Conservation (phyloP, 805 yeast genomes). For the Spathaspora gorwiae region DNA sequence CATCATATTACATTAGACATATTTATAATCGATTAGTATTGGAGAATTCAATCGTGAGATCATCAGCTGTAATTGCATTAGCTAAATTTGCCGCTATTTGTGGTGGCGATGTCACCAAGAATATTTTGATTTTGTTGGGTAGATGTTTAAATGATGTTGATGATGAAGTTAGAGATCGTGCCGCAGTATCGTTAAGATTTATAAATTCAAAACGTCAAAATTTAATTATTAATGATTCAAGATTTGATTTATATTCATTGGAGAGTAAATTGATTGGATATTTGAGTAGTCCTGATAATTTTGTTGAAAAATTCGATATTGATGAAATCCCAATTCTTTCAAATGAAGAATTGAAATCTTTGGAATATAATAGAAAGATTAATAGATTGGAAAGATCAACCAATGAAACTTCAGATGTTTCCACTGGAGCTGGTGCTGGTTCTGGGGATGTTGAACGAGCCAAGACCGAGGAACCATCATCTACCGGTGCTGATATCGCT, state of each 20-base stretch:
- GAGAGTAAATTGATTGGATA: conserved; percentile 75
- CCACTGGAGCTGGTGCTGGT: conserved; percentile 14
- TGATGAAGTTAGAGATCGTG: conserved; percentile 98
- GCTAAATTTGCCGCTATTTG: conserved; percentile 83
- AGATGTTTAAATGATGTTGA: conserved; percentile 86
- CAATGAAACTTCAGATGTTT: conserved; percentile 10
- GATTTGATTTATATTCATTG: conserved; percentile 69
- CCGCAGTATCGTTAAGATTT: conserved; percentile 76
- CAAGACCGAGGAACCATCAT: conserved; percentile 6
- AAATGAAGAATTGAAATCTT: conserved; percentile 64
- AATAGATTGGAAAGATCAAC: conserved; percentile 27
- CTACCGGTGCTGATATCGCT: conserved; percentile 7
- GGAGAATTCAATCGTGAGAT: conserved; percentile 91
- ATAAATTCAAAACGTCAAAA: conserved; percentile 34
- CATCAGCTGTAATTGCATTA: conserved; percentile 90
- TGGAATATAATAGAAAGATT: conserved; percentile 53
- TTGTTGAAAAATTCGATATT: conserved; percentile 64
- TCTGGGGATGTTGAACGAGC: conserved; percentile 7
- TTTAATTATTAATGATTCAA: conserved; percentile 62
- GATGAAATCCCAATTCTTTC: conserved; percentile 59
- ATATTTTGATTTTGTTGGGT: conserved; percentile 68
- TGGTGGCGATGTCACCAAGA: conserved; percentile 60
- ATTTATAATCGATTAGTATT: conserved; percentile 94
- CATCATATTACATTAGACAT: conserved; percentile 89
- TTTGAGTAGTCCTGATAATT: conserved; percentile 50